Percentiles rank a stretch among this genome's conserved stretches.
These are phyloP conservation scores for Coccomyxa subellipsoidea DNA, from an alignment of 163 green algal species.

Conservation along the genomic window DNA sequence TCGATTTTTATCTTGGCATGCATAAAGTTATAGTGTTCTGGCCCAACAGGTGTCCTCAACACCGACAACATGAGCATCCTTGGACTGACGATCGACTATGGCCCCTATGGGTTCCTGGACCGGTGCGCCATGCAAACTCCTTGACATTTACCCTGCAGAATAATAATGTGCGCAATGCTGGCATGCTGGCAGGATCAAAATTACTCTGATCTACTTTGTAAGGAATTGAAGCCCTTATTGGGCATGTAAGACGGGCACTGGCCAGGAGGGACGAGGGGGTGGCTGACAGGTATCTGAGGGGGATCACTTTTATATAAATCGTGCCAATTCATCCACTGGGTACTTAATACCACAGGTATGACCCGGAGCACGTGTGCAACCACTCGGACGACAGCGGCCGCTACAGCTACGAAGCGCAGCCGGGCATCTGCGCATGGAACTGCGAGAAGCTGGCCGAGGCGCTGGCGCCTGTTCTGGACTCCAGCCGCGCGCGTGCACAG, in stretches of 20 bases:
- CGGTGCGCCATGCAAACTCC: slow-evolving; percentile 14
- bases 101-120: slow-evolving; percentile 68
- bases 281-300: neutral
- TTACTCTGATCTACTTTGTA: no score
- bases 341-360: slow-evolving; percentile 13
- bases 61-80: slow-evolving; percentile 97
- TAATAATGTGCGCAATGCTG: no score
- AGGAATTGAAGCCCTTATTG: no score
- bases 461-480: slow-evolving; percentile 16
- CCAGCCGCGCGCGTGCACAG: neutral
- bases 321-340: neutral
- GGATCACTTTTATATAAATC: no score
- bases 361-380: slow-evolving; percentile 65
- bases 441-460: slow-evolving; percentile 25
- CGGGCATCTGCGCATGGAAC: neutral
- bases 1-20: neutral
- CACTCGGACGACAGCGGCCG: slow-evolving; percentile 57
- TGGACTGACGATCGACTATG: slow-evolving; percentile 57
- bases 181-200: no score
- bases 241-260: no score
- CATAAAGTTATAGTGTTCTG: no score
- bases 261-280: neutral
- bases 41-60: slow-evolving; percentile 90
- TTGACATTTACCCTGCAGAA: no score
- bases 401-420: slow-evolving; percentile 39